These are phyloP conservation scores for Chrysoporthe deuterocubensis DNA, from an alignment of 2,329 filamentous ascomycete species.

Conservation along the genomic window DNA sequence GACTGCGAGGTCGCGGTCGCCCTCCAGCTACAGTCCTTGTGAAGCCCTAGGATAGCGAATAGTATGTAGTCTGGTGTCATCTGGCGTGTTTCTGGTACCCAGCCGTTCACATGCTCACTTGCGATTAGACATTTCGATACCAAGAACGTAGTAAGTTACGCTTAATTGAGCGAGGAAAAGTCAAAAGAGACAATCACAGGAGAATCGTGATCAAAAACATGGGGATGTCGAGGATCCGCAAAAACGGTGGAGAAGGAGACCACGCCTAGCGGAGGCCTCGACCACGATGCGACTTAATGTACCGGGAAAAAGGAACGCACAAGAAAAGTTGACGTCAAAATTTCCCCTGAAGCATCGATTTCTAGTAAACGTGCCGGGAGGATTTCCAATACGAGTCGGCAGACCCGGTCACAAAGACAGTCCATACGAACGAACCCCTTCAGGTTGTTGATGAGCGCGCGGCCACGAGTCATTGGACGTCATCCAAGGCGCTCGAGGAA, in stretches of 20 bases:
- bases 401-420: neutral
- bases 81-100: conserved; percentile 4
- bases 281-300: neutral
- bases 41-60: conserved; percentile 5
- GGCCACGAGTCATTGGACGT: conserved; percentile 17
- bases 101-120: neutral
- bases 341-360: neutral
- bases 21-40: neutral
- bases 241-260: neutral
- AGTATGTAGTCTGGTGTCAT: conserved; percentile 17
- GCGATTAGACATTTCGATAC: conserved; percentile 2
- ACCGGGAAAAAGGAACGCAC: neutral
- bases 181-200: neutral
- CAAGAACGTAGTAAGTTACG: neutral
- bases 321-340: conserved; percentile 20
- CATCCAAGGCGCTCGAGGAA: neutral
- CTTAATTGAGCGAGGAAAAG: neutral
- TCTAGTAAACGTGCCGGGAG: conserved; percentile 8
- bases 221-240: neutral
- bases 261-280: neutral
- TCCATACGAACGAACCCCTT: neutral
- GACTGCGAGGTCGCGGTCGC: neutral
- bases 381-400: conserved; percentile 8
- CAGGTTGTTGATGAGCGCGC: conserved; percentile 13
- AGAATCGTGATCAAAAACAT: neutral